These are phyloP conservation scores for Yamadazyma laniorum DNA, from an alignment of 805 yeast species.

Conservation along the genomic window DNA sequence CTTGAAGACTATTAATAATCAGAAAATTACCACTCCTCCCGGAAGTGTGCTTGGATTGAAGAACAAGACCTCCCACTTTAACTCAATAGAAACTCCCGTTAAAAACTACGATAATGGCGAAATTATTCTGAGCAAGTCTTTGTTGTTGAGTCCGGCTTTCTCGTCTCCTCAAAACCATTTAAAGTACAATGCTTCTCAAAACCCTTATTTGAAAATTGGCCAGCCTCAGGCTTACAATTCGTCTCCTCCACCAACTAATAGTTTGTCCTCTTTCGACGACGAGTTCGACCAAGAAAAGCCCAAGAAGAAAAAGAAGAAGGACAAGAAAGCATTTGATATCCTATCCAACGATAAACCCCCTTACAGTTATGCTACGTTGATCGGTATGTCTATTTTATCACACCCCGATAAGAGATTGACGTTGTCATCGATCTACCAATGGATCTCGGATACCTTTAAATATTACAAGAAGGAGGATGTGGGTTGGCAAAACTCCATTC, in stretches of 20 bases:
- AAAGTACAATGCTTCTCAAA: neutral
- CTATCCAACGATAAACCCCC: slow-evolving; percentile 77
- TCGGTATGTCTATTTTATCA: slow-evolving; percentile 88
- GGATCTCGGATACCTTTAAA: slow-evolving; percentile 86
- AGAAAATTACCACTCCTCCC: slow-evolving; percentile 40
- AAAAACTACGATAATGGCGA: slow-evolving; percentile 10
- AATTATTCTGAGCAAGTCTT: slow-evolving; percentile 11
- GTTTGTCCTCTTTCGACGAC: slow-evolving; percentile 10
- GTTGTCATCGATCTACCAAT: slow-evolving; percentile 71
- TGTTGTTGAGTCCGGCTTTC: slow-evolving; percentile 39
- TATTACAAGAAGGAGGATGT: slow-evolving; percentile 82
- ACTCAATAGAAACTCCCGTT: slow-evolving; percentile 13
- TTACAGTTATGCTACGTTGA: slow-evolving; percentile 87
- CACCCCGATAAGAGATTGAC: slow-evolving; percentile 53
- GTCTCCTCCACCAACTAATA: slow-evolving; percentile 17
- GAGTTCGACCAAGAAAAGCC: slow-evolving; percentile 11
- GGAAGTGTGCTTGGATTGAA: slow-evolving; percentile 8
- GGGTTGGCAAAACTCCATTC: slow-evolving; percentile 97
- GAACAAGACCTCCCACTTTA: neutral
- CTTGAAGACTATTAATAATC: slow-evolving; percentile 9
- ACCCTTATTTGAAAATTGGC: neutral
- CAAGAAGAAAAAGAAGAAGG: slow-evolving; percentile 29
- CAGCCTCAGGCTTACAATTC: slow-evolving; percentile 4
- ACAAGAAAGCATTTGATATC: slow-evolving; percentile 43
- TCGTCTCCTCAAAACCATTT: slow-evolving; percentile 46